phyloP scores from a whole-genome alignment of 192 early-diverging fungal genomes.

The Coemansia furcata region DNA sequence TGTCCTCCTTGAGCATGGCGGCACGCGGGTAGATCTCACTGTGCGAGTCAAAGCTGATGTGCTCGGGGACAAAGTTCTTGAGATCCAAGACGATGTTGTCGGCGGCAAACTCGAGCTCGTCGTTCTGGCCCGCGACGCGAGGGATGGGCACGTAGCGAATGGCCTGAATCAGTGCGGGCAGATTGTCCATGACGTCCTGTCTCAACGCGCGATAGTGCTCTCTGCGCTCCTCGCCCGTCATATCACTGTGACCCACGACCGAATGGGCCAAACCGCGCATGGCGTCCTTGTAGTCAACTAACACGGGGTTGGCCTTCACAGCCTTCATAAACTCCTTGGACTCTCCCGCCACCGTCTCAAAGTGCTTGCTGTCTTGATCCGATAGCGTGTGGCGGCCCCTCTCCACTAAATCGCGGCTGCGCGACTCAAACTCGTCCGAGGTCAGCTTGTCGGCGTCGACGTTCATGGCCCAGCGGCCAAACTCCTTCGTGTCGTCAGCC shows the following conservation, averaged over 20 bases:
- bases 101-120: constrained; percentile 49
- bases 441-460: constrained; percentile 43
- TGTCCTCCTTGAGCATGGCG: constrained; percentile 29
- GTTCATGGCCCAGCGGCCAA: constrained; percentile 43
- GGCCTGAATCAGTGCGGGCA: constrained; percentile 27
- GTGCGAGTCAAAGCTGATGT: constrained; percentile 41
- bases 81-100: constrained; percentile 53
- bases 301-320: constrained; percentile 32
- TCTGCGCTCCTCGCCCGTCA: constrained; percentile 25
- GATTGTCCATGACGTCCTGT: constrained; percentile 35
- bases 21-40: constrained; percentile 47
- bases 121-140: constrained; percentile 44
- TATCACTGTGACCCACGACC: constrained; percentile 20
- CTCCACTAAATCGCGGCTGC: constrained; percentile 31
- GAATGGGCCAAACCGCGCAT: constrained; percentile 27
- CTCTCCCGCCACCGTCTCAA: constrained; percentile 23
- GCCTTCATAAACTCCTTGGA: constrained; percentile 27
- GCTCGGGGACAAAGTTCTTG: constrained; percentile 49
- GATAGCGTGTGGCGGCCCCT: constrained; percentile 25
- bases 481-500: constrained; percentile 23
- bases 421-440: constrained; percentile 38
- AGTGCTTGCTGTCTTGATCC: constrained; percentile 31
- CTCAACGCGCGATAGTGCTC: constrained; percentile 36
- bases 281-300: constrained; percentile 34
- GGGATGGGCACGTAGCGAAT: constrained; percentile 50